phyloP scores from a whole-genome alignment of 768 basidiomycete genomes.

The Paxillus ammoniavirescens region DNA sequence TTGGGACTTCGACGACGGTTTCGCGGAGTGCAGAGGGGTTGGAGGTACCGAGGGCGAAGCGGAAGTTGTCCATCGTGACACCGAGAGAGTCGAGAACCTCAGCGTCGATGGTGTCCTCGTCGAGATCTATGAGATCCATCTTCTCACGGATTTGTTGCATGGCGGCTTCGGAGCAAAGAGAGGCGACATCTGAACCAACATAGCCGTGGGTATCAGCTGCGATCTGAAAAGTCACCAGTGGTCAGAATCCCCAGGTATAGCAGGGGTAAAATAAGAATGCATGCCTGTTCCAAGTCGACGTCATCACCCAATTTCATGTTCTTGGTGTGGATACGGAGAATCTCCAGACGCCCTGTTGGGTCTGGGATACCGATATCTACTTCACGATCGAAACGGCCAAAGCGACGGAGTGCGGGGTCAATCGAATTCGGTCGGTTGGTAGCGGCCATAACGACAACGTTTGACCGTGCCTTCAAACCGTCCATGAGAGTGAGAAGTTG shows the following conservation, averaged over 20 bases:
- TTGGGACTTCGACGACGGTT: conserved; percentile 98
- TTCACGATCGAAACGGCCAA: conserved; percentile 99
- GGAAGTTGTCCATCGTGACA: conserved; percentile 99
- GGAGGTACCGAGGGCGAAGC: conserved; percentile 94
- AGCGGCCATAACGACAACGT: conserved; percentile 99
- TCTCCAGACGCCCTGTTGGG: conserved; percentile 97
- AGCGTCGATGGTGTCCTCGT: conserved; percentile 98
- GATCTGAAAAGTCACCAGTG: conserved; percentile 52
- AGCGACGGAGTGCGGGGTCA: conserved; percentile 96
- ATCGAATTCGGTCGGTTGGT: conserved; percentile 99
- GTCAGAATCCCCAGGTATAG: conserved; percentile 5
- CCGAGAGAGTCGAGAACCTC: conserved; percentile 98
- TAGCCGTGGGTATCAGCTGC: conserved; percentile 99
- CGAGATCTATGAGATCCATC: conserved; percentile 96
- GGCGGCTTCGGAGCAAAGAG: conserved; percentile 97
- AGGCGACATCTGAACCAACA: conserved; percentile 96
- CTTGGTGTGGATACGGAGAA: conserved; percentile 99
- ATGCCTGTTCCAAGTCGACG: conserved; percentile 93
- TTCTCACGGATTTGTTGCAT: conserved; percentile 99
- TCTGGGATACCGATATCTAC: conserved; percentile 99
- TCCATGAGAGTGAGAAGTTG: conserved; percentile 99
- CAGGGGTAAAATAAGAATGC: neutral
- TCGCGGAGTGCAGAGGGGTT: conserved; percentile 99
- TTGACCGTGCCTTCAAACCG: conserved; percentile 96
- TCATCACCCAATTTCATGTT: conserved; percentile 99